A percentile compares a stretch with the other conserved stretches of the same genome.
Evolutionary conservation across 2,329 filamentous ascomycete species (phyloP).

Genomic region (Tolypocladium amazonense): DNA sequence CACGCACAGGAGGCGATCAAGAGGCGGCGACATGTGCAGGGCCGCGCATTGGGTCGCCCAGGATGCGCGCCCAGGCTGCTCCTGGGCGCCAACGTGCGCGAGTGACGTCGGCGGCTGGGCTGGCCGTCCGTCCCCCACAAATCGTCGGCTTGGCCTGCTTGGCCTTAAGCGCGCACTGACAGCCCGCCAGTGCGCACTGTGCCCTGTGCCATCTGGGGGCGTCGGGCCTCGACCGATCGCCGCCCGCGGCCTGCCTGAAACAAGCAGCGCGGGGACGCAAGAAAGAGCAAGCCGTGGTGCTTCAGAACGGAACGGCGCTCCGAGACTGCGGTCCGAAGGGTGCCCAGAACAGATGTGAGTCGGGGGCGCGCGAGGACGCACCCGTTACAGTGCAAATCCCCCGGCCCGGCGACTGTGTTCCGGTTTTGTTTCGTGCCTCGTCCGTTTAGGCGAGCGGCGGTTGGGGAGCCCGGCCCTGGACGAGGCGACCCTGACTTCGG

Average conservation of each 20-base stretch:
- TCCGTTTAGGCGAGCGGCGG: background rate
- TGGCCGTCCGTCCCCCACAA: background rate
- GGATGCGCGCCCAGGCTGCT: background rate
- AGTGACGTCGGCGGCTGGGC: slow-evolving; percentile 3
- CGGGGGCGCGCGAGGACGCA: too few relatives aligned
- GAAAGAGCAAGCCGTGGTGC: too few relatives aligned
- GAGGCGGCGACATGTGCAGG: too few relatives aligned
- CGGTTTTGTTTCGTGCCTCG: background rate
- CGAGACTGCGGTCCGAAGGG: background rate
- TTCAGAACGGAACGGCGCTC: too few relatives aligned
- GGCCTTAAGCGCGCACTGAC: background rate
- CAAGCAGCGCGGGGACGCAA: background rate
- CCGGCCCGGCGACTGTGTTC: background rate
- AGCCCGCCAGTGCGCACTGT: background rate
- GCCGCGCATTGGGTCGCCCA: too few relatives aligned
- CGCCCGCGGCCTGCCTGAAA: background rate
- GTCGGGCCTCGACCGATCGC: background rate
- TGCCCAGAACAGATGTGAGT: too few relatives aligned
- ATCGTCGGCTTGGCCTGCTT: background rate
- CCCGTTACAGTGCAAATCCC: background rate
- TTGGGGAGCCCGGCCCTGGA: background rate
- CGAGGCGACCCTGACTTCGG: background rate
- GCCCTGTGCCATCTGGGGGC: too few relatives aligned
- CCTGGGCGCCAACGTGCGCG: background rate
- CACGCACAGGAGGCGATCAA: too few relatives aligned